Conservation (phyloP, 2,329 filamentous ascomycete species). For the Phialocephala sp. region DNA sequence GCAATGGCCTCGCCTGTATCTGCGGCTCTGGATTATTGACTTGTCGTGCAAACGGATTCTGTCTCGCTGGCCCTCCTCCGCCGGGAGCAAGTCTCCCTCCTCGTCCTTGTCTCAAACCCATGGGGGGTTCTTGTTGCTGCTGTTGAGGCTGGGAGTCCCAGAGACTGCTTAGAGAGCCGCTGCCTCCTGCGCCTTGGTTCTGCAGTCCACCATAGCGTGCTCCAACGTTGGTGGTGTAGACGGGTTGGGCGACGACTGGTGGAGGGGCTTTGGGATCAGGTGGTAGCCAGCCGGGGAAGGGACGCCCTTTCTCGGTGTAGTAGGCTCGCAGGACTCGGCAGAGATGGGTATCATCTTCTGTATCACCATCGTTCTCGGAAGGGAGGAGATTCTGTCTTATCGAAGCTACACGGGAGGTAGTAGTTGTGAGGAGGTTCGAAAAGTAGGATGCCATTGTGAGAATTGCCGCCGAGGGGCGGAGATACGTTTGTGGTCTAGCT, state of each 20-base stretch:
- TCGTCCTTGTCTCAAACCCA: constrained; percentile 53
- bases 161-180: constrained; percentile 56
- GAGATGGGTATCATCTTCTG: constrained; percentile 91
- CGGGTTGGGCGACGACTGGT: constrained; percentile 50
- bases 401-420: constrained; percentile 65
- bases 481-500: constrained; percentile 8
- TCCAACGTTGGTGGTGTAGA: constrained; percentile 58
- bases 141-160: constrained; percentile 55
- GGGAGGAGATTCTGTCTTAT: constrained; percentile 73
- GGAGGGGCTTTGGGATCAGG: constrained; percentile 78
- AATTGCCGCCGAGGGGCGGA: constrained; percentile 12
- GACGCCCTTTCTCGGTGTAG: constrained; percentile 85
- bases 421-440: constrained; percentile 71
- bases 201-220: constrained; percentile 57
- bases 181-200: constrained; percentile 45
- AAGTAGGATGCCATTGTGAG: constrained; percentile 72
- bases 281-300: constrained; percentile 86
- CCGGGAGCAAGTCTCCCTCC: constrained; percentile 41
- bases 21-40: constrained; percentile 18
- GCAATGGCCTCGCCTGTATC: constrained; percentile 63
- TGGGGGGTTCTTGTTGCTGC: constrained; percentile 40
- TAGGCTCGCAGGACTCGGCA: constrained; percentile 91
- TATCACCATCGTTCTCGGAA: constrained; percentile 71
- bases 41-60: constrained; percentile 38
- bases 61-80: constrained; percentile 32